Evolutionary conservation across 768 basidiomycete species (phyloP), one percentile per base, ranked within the genome.

Genomic region (Lactifluus pinguis): DNA sequence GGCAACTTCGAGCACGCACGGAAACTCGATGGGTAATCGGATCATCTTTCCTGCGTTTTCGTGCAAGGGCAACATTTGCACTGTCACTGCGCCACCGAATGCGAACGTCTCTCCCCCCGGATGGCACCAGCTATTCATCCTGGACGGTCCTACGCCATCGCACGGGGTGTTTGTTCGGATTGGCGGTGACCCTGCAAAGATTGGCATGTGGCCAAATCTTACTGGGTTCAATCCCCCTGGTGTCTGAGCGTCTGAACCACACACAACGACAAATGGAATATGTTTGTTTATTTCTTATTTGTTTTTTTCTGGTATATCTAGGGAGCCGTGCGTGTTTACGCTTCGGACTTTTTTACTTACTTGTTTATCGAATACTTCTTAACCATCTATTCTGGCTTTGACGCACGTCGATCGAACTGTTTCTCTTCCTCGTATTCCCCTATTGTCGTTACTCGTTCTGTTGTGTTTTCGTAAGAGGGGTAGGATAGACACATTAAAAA

Each of bases 111-210:
- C 80, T 17, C 88, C 89, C 15, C 89, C 89, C 0, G 86, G 83
- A 5, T 91, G 89, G 84, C 81, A 84, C 58, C 85, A 87, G 69
- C 68, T 92, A 9, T 92, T 86, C 69, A 76, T 92, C 49, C 75
- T 92, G 32, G 88, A 90, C 55, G 87, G 87, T 1, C 84, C 87
- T 30, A 89, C 87, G 4, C 89, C 90, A 3, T 89, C 86, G 29
- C 80, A 83, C 64, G 86, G 87, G 17, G 71, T 76, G 11, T 89
- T 86, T 83, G 80, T 92, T 13, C 81, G 88, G 30, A 86, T 92
- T 53, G 89, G 89, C 19, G 87, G 86, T 0, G 90, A 92, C 68
- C 89, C 88, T 0, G 78, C 76, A 0, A 21, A 75, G 55, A 69
- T 92, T 11, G 89, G 89, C 0, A 83, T 86, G 64, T 92, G 89